Evolutionary conservation across 2,329 filamentous ascomycete genomes (phyloP).

Genomic region (Ophiostoma novo-ulmi): DNA sequence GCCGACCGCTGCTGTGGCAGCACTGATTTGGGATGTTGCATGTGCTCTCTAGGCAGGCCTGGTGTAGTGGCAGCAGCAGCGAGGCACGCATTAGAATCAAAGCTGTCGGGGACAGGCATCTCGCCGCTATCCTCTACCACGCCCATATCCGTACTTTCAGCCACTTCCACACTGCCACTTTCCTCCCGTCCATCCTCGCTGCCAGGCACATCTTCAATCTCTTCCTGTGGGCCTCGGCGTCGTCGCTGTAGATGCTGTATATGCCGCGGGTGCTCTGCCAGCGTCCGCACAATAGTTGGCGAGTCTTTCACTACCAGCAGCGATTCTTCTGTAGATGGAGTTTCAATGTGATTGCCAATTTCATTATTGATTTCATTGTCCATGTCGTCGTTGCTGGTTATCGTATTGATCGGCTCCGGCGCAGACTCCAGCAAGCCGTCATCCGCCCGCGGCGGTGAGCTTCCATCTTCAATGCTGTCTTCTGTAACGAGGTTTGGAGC

Average conservation of each 20-base stretch:
- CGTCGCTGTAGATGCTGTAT: not conserved
- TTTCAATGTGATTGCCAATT: not conserved
- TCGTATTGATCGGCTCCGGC: not conserved
- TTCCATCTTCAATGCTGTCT: conserved; percentile 25
- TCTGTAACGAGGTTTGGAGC: not conserved
- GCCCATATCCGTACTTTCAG: not conserved
- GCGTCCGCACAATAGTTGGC: not conserved
- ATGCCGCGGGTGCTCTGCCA: not conserved
- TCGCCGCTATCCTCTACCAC: conserved; percentile 7
- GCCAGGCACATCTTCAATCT: conserved; percentile 22
- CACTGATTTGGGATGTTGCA: not conserved
- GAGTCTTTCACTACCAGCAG: not conserved
- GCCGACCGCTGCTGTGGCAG: not conserved
- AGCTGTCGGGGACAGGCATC: not conserved
- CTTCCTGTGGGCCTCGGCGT: conserved; percentile 12
- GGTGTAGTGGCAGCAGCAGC: not conserved
- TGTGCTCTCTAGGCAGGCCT: not conserved
- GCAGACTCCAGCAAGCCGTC: not conserved
- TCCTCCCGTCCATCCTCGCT: not conserved
- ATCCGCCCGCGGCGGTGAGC: conserved; percentile 18
- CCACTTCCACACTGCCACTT: not conserved
- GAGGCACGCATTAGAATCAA: not conserved
- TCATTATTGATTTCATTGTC: not conserved
- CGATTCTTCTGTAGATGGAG: not conserved
- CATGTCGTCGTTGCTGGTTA: not conserved